These are phyloP conservation scores for Jackrogersella multiformis DNA, from an alignment of 495 filamentous ascomycete genomes.

Conservation along the genomic window DNA sequence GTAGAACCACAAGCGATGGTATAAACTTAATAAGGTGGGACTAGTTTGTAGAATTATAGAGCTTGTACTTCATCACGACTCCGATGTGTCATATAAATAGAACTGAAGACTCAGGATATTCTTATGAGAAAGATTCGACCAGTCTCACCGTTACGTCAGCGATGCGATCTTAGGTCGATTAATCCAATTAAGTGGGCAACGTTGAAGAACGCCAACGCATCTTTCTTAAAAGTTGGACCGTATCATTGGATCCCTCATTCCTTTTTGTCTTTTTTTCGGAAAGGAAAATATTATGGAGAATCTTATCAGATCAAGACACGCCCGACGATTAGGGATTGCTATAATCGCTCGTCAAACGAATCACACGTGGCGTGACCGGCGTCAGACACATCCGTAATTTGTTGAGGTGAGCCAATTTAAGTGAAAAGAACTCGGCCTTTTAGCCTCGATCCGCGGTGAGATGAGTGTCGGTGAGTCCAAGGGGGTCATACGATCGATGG, in stretches of 20 bases:
- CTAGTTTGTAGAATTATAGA: neutral
- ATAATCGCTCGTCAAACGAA: conserved; percentile 24
- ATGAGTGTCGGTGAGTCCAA: conserved; percentile 27
- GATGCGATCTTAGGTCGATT: too few species aligned
- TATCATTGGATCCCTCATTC: conserved; percentile 7
- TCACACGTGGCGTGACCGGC: conserved; percentile 36
- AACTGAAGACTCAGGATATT: neutral
- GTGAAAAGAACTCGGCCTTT: conserved; percentile 2
- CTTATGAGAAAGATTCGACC: neutral
- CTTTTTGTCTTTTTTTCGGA: conserved; percentile 1
- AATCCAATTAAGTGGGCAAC: neutral
- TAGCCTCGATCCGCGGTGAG: conserved; percentile 24
- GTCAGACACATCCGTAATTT: conserved; percentile 28
- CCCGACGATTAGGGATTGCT: neutral
- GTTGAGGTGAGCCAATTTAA: conserved; percentile 30
- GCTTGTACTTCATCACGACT: neutral
- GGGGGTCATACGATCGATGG: conserved; percentile 39
- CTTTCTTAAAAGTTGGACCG: neutral
- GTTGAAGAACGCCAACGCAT: neutral
- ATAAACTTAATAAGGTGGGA: neutral
- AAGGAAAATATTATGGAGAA: conserved; percentile 32
- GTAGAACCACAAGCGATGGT: neutral
- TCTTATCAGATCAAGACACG: conserved; percentile 39
- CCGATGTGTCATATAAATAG: conserved; percentile 7
- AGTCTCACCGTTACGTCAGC: neutral